Conservation (phyloP, 441 rosid species). For the Pelargonium exstipulatum region DNA sequence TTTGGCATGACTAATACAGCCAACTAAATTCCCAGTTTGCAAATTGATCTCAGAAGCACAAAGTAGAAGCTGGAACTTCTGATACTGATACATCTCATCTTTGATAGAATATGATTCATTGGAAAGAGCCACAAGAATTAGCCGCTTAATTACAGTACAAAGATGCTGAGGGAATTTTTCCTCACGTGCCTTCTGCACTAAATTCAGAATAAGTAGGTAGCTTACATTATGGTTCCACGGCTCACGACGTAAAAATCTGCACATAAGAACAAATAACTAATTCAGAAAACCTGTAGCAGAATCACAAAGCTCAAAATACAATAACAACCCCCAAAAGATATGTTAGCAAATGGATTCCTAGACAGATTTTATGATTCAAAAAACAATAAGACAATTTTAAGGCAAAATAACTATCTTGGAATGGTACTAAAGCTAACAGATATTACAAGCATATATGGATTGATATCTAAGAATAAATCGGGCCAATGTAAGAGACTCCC, state of each 20-base stretch:
- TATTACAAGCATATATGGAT: not conserved
- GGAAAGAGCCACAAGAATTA: slow-evolving; percentile 50
- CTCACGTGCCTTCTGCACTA: slow-evolving; percentile 80
- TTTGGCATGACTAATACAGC: slow-evolving; percentile 46
- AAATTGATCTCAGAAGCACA: slow-evolving; percentile 77
- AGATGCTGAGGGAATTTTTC: slow-evolving; percentile 71
- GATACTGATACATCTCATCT: slow-evolving; percentile 37
- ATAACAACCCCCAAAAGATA: slow-evolving; percentile 11
- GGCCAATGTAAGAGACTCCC: too few species aligned
- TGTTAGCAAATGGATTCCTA: not conserved
- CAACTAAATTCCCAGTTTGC: slow-evolving; percentile 45
- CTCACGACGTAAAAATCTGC: slow-evolving; percentile 67
- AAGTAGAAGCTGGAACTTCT: slow-evolving; percentile 79
- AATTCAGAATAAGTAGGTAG: slow-evolving; percentile 75
- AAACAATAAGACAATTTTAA: not conserved
- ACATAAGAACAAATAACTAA: slow-evolving; percentile 20
- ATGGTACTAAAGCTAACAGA: not conserved
- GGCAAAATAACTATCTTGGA: not conserved
- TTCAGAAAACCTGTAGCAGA: slow-evolving; percentile 11
- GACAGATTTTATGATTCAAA: not conserved
- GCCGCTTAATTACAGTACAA: slow-evolving; percentile 44
- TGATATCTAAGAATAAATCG: too few species aligned
- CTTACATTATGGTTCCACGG: slow-evolving; percentile 67
- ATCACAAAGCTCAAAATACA: slow-evolving; percentile 5
- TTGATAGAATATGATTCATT: slow-evolving; percentile 39